Percentiles rank a stretch among this genome's conserved stretches.
Conservation (phyloP, 768 basidiomycete species). For the Serpula lacrymans region DNA sequence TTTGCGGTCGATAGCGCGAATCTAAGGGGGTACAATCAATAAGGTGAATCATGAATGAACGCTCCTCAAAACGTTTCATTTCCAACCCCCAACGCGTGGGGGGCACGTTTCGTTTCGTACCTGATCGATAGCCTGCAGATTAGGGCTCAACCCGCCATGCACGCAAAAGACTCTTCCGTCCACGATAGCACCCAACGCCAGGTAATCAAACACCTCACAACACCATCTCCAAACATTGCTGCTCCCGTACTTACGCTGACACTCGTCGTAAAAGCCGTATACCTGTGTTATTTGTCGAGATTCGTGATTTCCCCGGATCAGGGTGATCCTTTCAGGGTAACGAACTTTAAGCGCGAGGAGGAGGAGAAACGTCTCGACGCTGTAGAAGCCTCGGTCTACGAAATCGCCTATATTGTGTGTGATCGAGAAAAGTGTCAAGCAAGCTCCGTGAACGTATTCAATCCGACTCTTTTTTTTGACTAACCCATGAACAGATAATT, state of each 20-base stretch:
- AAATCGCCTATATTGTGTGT: conserved; percentile 76
- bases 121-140: conserved; percentile 83
- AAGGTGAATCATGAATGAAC: conserved; percentile 18
- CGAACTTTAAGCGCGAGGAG: conserved; percentile 94
- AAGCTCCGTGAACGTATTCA: too few species aligned
- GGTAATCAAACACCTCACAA: conserved; percentile 97
- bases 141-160: conserved; percentile 93
- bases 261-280: conserved; percentile 94
- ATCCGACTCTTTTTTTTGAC: too few species aligned
- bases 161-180: conserved; percentile 97
- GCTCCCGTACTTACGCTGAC: conserved; percentile 91
- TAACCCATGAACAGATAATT: conserved; percentile 96
- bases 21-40: conserved; percentile 45
- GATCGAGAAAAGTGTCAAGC: background rate
- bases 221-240: conserved; percentile 98
- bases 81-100: background rate
- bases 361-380: conserved; percentile 93
- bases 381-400: conserved; percentile 96
- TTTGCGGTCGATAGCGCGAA: conserved; percentile 91
- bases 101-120: conserved; percentile 43
- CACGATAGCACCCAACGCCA: conserved; percentile 92
- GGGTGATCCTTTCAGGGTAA: conserved; percentile 94
- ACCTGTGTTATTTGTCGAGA: conserved; percentile 96
- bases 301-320: conserved; percentile 98
- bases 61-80: conserved; percentile 9